A percentile compares a stretch with the other conserved stretches of the same genome.
Evolutionary conservation across 1,139 yeast species (phyloP).

Genomic region (Scheffersomyces cryptocercus): DNA sequence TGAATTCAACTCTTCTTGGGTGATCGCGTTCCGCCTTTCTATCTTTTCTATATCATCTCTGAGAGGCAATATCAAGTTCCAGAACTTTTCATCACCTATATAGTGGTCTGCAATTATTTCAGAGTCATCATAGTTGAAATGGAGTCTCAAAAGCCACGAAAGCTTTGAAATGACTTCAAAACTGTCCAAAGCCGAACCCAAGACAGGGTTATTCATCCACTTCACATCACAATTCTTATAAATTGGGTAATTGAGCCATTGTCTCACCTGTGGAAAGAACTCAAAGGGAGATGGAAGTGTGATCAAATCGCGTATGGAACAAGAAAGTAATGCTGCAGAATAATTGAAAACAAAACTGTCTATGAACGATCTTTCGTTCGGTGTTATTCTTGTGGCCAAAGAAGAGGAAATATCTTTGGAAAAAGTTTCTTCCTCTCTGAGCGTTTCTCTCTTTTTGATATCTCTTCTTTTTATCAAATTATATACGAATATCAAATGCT

Average conservation of each 20-base stretch:
- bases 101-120: conserved; percentile 3
- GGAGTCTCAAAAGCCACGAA: conserved; percentile 35
- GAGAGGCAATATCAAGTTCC: conserved; percentile 13
- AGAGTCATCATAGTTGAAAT: conserved; percentile 8
- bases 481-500: conserved; percentile 21
- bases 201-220: conserved; percentile 18
- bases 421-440: conserved; percentile 14
- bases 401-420: background rate
- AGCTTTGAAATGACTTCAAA: conserved; percentile 42
- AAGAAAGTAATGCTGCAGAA: conserved; percentile 27
- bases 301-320: conserved; percentile 20
- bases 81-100: conserved; percentile 11
- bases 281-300: conserved; percentile 35
- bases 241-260: conserved; percentile 28
- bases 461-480: conserved; percentile 13
- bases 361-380: conserved; percentile 31
- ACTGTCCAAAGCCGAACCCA: conserved; percentile 15
- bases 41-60: conserved; percentile 4
- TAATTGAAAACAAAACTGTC: conserved; percentile 41
- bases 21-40: conserved; percentile 6
- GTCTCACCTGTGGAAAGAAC: conserved; percentile 28
- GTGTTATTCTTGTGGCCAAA: conserved; percentile 10
- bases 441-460: conserved; percentile 8
- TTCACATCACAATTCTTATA: conserved; percentile 18
- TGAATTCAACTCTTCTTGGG: conserved; percentile 9